Evolutionary conservation across 306 rosid genomes (phyloP).

Genomic region (Quercus agrifolia): DNA sequence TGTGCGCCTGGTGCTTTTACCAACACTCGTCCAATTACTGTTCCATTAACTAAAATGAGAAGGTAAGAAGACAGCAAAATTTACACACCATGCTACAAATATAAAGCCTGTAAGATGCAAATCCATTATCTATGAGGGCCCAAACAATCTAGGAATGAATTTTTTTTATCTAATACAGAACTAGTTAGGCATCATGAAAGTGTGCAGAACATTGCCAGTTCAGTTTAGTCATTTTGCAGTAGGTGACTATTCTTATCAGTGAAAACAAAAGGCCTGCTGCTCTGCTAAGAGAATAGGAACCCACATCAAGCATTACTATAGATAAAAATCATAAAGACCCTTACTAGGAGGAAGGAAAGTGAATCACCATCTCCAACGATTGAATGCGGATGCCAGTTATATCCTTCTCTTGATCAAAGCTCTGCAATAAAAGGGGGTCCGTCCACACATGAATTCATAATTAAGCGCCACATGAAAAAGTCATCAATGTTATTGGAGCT

Average conservation of each 20-base stretch:
- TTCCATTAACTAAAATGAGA: background rate
- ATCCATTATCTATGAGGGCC: background rate
- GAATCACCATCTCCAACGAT: slow-evolving; percentile 91
- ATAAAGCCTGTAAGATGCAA: background rate
- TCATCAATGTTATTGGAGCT: slow-evolving; percentile 23
- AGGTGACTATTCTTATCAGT: background rate
- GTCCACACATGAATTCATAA: slow-evolving; percentile 2
- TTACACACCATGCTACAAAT: too few species aligned
- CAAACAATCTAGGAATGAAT: background rate
- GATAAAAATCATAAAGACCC: slow-evolving; percentile 20
- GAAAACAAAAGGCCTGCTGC: background rate
- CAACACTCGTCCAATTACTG: background rate
- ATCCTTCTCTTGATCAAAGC: slow-evolving; percentile 87
- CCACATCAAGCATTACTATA: background rate
- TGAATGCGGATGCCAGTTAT: slow-evolving; percentile 52
- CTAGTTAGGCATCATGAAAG: background rate
- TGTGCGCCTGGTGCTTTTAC: too few species aligned
- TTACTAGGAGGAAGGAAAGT: slow-evolving; percentile 55
- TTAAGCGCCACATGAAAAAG: slow-evolving; percentile 16
- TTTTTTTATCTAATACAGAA: background rate
- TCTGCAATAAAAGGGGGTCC: slow-evolving; percentile 46
- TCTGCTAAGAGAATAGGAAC: background rate
- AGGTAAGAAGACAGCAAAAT: background rate
- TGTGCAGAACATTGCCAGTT: background rate
- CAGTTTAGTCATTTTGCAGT: background rate